Percentiles rank a stretch among this genome's conserved stretches.
phyloP scores from a whole-genome alignment of 805 yeast genomes.

The Torulaspora quercuum region DNA sequence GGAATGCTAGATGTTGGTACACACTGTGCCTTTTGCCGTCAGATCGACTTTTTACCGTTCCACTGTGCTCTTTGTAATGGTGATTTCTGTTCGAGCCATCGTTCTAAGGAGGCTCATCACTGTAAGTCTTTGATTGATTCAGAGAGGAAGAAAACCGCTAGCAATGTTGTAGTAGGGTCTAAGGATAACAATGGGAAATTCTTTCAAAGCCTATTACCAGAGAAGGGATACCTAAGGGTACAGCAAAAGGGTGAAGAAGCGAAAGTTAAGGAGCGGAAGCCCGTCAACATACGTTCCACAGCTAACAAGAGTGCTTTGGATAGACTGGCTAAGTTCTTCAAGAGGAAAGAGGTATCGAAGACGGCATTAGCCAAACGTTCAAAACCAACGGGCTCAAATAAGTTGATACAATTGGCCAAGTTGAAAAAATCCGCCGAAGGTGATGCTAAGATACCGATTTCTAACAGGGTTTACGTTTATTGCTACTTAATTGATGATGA shows the following conservation, averaged over 20 bases:
- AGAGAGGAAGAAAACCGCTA: constrained; percentile 1
- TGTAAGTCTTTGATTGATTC: constrained; percentile 22
- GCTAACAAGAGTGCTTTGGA: constrained; percentile 25
- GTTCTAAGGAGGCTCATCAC: constrained; percentile 30
- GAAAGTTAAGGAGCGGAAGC: not conserved
- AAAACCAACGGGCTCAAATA: constrained; percentile 17
- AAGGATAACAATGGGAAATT: constrained; percentile 20
- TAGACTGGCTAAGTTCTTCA: constrained; percentile 29
- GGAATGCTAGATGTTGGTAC: constrained; percentile 39
- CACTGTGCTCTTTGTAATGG: constrained; percentile 31
- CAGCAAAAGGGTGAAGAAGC: constrained; percentile 5
- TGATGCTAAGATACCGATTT: constrained; percentile 27
- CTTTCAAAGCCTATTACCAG: constrained; percentile 33
- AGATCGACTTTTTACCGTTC: constrained; percentile 36
- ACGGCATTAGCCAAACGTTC: constrained; percentile 4
- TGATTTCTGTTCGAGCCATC: constrained; percentile 32
- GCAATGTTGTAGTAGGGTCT: not conserved
- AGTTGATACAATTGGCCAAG: constrained; percentile 18
- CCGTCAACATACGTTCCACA: constrained; percentile 11
- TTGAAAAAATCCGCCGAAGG: constrained; percentile 29
- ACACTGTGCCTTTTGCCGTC: constrained; percentile 34
- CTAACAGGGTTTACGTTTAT: constrained; percentile 29
- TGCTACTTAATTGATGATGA: constrained; percentile 23
- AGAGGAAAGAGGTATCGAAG: constrained; percentile 15
- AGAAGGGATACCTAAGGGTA: constrained; percentile 28